Conservation (phyloP, 1,139 yeast genomes). For the Nakaseomyces kungkrabaensis region DNA sequence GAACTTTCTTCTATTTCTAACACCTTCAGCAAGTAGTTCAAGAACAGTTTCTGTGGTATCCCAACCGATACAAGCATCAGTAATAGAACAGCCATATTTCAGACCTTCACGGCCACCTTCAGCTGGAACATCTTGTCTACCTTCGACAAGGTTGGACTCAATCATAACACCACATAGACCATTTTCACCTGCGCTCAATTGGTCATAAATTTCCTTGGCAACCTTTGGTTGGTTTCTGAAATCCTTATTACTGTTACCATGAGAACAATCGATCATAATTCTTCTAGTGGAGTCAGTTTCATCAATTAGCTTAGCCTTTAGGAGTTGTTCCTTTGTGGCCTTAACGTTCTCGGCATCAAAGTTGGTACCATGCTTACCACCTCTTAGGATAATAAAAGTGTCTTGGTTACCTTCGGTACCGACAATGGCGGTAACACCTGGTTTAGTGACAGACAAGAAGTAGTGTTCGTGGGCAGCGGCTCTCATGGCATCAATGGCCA, state of each 20-base stretch:
- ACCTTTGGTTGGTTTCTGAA: slow-evolving; percentile 90
- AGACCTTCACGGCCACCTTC: slow-evolving; percentile 65
- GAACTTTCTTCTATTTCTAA: slow-evolving; percentile 57
- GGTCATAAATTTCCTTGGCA: slow-evolving; percentile 70
- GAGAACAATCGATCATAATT: slow-evolving; percentile 96
- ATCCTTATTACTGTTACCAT: slow-evolving; percentile 87
- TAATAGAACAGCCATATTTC: slow-evolving; percentile 87
- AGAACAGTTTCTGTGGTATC: slow-evolving; percentile 70
- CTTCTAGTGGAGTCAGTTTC: slow-evolving; percentile 44
- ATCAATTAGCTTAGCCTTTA: slow-evolving; percentile 44
- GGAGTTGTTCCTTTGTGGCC: slow-evolving; percentile 56
- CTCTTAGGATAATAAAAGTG: slow-evolving; percentile 85
- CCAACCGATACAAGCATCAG: slow-evolving; percentile 95
- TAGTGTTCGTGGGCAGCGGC: slow-evolving; percentile 93
- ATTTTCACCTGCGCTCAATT: slow-evolving; percentile 64
- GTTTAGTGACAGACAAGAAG: slow-evolving; percentile 86
- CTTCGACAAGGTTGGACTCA: slow-evolving; percentile 83
- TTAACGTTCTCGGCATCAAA: slow-evolving; percentile 66
- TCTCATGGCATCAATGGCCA: slow-evolving; percentile 86
- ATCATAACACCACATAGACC: slow-evolving; percentile 91
- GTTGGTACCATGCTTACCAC: slow-evolving; percentile 90
- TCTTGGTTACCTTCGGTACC: slow-evolving; percentile 91
- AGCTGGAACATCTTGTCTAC: slow-evolving; percentile 84
- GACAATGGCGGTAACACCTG: slow-evolving; percentile 90
- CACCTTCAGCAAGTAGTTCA: slow-evolving; percentile 64